Percentiles rank a stretch among this genome's conserved stretches.
Evolutionary conservation across 1,284 basidiomycete species (phyloP).

Genomic region (Amylostereum chailletii): DNA sequence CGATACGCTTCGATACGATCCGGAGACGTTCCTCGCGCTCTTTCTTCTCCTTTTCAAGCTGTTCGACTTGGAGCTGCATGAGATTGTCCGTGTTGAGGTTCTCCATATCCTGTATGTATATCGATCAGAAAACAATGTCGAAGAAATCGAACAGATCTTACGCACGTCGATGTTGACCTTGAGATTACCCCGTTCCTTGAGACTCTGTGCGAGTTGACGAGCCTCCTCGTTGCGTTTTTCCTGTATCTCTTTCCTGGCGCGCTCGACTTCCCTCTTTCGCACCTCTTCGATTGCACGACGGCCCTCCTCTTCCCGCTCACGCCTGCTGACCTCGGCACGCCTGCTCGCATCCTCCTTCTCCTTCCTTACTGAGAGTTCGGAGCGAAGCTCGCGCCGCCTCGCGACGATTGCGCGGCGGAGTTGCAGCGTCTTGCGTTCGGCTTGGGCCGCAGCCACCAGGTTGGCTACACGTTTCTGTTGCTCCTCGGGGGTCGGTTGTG

Average conservation of each 20-base stretch:
- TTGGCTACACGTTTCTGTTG: slow-evolving; percentile 43
- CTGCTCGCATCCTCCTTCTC: slow-evolving; percentile 87
- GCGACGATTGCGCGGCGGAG: slow-evolving; percentile 79
- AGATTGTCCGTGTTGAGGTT: slow-evolving; percentile 83
- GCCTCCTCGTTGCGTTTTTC: slow-evolving; percentile 79
- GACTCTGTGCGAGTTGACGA: slow-evolving; percentile 80
- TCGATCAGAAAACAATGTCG: slow-evolving; percentile 1
- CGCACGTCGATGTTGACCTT: slow-evolving; percentile 78
- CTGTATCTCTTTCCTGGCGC: slow-evolving; percentile 79
- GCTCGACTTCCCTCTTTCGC: slow-evolving; percentile 68
- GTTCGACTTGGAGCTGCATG: slow-evolving; percentile 88
- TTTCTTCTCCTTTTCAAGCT: slow-evolving; percentile 95
- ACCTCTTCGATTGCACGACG: slow-evolving; percentile 62
- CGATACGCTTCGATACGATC: slow-evolving; percentile 83
- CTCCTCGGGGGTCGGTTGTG: slow-evolving; percentile 34
- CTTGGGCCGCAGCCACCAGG: slow-evolving; percentile 51
- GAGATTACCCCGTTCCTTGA: slow-evolving; percentile 80
- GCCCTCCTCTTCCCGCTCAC: slow-evolving; percentile 71
- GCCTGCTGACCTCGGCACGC: slow-evolving; percentile 63
- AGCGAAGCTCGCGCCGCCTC: slow-evolving; percentile 80
- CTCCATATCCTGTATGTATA: slow-evolving; percentile 59
- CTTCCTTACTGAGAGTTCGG: slow-evolving; percentile 79
- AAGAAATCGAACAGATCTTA: slow-evolving; percentile 8
- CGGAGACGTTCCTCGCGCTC: slow-evolving; percentile 81
- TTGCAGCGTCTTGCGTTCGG: slow-evolving; percentile 70